Conservation (phyloP, 225 moss, liverwort and hornwort species). For the Sphagnum tenellum region DNA sequence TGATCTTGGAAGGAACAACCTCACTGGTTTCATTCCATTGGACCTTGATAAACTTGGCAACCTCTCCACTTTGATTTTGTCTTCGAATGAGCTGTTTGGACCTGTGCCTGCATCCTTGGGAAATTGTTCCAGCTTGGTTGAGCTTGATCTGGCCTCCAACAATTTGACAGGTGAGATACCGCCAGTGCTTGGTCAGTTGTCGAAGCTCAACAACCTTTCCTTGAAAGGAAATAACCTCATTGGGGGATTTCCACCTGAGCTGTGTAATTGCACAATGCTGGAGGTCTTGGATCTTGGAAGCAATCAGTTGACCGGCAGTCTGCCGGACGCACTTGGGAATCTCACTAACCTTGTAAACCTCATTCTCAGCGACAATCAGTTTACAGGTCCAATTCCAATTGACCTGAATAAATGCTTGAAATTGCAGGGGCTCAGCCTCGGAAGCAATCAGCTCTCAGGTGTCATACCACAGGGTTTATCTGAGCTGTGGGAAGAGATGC, state of each 20-base stretch:
- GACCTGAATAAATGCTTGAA: conserved; percentile 38
- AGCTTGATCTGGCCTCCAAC: conserved; percentile 33
- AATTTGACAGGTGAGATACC: conserved; percentile 35
- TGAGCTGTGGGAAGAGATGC: conserved; percentile 29
- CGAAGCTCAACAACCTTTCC: conserved; percentile 19
- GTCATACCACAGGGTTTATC: conserved; percentile 32
- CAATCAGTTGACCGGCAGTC: conserved; percentile 34
- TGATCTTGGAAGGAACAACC: conserved; percentile 25
- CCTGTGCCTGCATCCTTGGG: conserved; percentile 33
- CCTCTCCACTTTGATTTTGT: conserved; percentile 32
- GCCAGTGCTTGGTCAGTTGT: conserved; percentile 30
- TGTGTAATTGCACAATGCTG: conserved; percentile 27
- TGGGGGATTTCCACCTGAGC: conserved; percentile 27
- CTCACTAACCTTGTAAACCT: conserved; percentile 51
- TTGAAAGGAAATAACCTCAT: conserved; percentile 28
- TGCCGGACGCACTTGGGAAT: conserved; percentile 48
- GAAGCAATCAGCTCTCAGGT: conserved; percentile 35
- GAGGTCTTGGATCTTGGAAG: conserved; percentile 23
- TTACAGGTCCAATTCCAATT: conserved; percentile 46
- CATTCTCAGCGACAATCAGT: conserved; percentile 32
- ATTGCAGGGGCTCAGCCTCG: conserved; percentile 42
- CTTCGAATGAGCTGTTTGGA: conserved; percentile 27
- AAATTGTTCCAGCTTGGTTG: conserved; percentile 19
- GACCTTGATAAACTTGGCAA: conserved; percentile 21
- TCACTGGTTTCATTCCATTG: conserved; percentile 31